Conservation (phyloP, 345 rosid species). For the Excoecaria agallocha region DNA sequence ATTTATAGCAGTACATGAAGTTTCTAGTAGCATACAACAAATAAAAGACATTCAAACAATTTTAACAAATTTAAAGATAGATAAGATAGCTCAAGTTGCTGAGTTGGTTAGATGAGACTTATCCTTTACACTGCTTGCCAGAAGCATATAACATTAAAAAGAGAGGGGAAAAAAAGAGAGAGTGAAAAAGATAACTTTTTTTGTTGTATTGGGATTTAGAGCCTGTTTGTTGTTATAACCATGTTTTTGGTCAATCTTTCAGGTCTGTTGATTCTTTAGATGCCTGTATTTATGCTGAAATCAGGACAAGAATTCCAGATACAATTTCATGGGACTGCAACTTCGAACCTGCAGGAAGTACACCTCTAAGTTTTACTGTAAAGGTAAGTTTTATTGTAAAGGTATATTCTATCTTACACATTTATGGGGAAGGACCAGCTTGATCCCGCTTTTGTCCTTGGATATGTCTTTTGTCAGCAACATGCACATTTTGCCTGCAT, state of each 20-base stretch:
- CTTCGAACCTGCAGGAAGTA: constrained; percentile 78
- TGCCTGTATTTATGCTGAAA: constrained; percentile 82
- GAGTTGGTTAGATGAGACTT: too few species aligned
- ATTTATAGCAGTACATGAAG: too few species aligned
- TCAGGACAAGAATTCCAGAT: constrained; percentile 79
- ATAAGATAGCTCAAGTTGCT: too few species aligned
- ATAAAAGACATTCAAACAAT: too few species aligned
- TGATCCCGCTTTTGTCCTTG: not conserved
- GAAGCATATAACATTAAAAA: not conserved
- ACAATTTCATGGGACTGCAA: constrained; percentile 79
- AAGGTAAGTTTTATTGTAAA: constrained; percentile 86
- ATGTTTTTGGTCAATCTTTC: constrained; percentile 9
- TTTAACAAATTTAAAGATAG: too few species aligned
- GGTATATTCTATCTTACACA: constrained; percentile 14
- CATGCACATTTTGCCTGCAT: not conserved
- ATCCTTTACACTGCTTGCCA: not conserved
- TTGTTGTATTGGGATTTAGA: constrained; percentile 1
- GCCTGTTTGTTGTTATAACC: not conserved
- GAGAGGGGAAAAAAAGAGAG: too few species aligned
- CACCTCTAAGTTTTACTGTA: constrained; percentile 69
- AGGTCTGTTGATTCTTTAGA: constrained; percentile 75
- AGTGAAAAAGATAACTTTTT: too few species aligned
- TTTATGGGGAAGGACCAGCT: not conserved
- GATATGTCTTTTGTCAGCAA: not conserved
- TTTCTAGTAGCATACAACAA: too few species aligned